Evolutionary conservation across 176 grass and related monocot genomes (phyloP), one percentile per base, ranked within the genome.

Genomic region (Canna indica): DNA sequence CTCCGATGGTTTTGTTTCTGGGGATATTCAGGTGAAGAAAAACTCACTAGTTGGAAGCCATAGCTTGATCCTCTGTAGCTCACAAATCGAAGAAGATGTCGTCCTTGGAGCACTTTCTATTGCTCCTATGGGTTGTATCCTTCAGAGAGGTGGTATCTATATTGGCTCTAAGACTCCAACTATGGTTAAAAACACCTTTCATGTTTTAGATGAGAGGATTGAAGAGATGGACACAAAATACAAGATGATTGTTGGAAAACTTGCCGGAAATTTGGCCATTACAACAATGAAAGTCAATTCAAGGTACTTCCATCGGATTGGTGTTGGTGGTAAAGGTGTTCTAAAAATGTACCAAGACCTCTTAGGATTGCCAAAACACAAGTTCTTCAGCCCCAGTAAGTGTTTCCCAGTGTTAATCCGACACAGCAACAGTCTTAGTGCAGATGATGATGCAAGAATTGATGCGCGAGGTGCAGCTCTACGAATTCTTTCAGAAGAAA

Each of bases 211-310:
- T 31, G 87, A 90, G 45, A 73, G 87, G 47, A 90, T 90, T 13
- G 81, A 81, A 70, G 60, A 78, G 71, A 90, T 90, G 87, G 87
- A 90, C 11, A 71, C 75, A 8, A 36, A 59, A 48, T 90, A 90
- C 61, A 90, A 81, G 75, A 90, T 86, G 73, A 83, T 90, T 0
- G 81, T 86, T 0, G 87, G 81, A 13, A 86, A 85, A 69, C 87
- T 90, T n/a, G 72, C 87, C 0, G 87, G 81, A 0, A 90, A 90
- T 75, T 47, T 90, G 44, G 87, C 87, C 22, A 81, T 83, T 59
- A 90, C 87, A 18, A 90, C 83, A 41, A 86, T 90, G 87, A 90
- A 90, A 41, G 87, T 83, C 71, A 81, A 83, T 41, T 86, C 87
- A 36, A 90, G 87, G 72, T 90, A 90, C 74, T 90, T 86, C 83